These are phyloP conservation scores for Myxozyma mucilagina DNA, from an alignment of 805 yeast species.

Conservation along the genomic window DNA sequence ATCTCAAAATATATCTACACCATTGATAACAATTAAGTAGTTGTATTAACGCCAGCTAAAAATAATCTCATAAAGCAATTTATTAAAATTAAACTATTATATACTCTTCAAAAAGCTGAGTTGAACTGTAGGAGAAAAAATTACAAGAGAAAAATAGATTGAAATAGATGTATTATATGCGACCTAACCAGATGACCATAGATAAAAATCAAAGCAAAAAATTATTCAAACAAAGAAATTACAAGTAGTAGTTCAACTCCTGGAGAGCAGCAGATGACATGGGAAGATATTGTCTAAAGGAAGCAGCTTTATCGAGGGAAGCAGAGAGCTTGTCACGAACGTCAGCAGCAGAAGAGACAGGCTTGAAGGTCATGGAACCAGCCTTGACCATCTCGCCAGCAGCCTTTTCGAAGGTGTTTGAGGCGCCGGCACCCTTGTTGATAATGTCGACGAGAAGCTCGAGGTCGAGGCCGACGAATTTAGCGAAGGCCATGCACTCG, in stretches of 20 bases:
- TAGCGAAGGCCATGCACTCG: constrained; percentile 27
- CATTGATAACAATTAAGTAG: too few species aligned
- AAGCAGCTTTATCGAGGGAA: constrained; percentile 15
- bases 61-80: too few species aligned
- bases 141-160: background rate
- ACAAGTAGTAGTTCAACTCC: constrained; percentile 16
- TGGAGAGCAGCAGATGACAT: constrained; percentile 24
- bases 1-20: too few species aligned
- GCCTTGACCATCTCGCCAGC: constrained; percentile 16
- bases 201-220: background rate
- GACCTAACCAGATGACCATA: background rate
- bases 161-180: background rate
- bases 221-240: background rate
- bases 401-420: constrained; percentile 11
- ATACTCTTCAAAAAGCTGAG: too few species aligned
- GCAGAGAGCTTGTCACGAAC: constrained; percentile 4
- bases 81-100: too few species aligned
- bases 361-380: constrained; percentile 1
- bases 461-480: constrained; percentile 23
- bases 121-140: too few species aligned
- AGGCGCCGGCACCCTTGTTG: constrained; percentile 24
- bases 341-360: constrained; percentile 6
- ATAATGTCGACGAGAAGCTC: constrained; percentile 17
- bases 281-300: constrained; percentile 17
- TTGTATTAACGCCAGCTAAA: too few species aligned